phyloP scores from a whole-genome alignment of 768 basidiomycete species.

The Steccherinum ochraceum region DNA sequence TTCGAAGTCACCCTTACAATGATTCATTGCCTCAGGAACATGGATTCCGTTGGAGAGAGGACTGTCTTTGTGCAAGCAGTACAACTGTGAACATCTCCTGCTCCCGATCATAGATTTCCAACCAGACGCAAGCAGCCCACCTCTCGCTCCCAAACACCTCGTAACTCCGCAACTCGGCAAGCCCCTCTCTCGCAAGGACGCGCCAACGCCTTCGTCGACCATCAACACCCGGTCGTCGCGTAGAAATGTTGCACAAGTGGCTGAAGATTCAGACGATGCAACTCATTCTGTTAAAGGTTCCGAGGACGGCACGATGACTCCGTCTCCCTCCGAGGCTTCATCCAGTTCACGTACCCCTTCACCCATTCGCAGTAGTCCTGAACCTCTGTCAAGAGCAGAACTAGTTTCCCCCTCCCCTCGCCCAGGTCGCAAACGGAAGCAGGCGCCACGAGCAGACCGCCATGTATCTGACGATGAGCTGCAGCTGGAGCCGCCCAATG shows the following conservation, averaged over 20 bases:
- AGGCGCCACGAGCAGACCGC: constrained; percentile 25
- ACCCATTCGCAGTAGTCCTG: constrained; percentile 62
- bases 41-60: constrained; percentile 98
- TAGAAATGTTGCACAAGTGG: constrained; percentile 39
- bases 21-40: constrained; percentile 54
- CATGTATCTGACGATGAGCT: constrained; percentile 34
- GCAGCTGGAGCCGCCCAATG: constrained; percentile 35
- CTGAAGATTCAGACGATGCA: constrained; percentile 55
- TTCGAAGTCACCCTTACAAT: not conserved
- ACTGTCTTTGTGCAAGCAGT: constrained; percentile 79
- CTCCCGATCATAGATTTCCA: constrained; percentile 94
- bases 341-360: constrained; percentile 94
- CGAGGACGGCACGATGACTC: constrained; percentile 87
- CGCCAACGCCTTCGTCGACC: constrained; percentile 19
- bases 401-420: constrained; percentile 27
- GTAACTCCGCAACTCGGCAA: constrained; percentile 57
- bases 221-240: constrained; percentile 59
- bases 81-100: constrained; percentile 81
- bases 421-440: constrained; percentile 41
- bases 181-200: constrained; percentile 42
- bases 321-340: constrained; percentile 79
- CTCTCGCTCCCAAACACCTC: constrained; percentile 93
- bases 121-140: constrained; percentile 84
- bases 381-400: constrained; percentile 35
- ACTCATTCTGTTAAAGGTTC: constrained; percentile 64